A percentile compares a stretch with the other conserved stretches of the same genome.
Evolutionary conservation across 2,329 filamentous ascomycete species (phyloP).

Genomic region (Cryphonectria japonica): DNA sequence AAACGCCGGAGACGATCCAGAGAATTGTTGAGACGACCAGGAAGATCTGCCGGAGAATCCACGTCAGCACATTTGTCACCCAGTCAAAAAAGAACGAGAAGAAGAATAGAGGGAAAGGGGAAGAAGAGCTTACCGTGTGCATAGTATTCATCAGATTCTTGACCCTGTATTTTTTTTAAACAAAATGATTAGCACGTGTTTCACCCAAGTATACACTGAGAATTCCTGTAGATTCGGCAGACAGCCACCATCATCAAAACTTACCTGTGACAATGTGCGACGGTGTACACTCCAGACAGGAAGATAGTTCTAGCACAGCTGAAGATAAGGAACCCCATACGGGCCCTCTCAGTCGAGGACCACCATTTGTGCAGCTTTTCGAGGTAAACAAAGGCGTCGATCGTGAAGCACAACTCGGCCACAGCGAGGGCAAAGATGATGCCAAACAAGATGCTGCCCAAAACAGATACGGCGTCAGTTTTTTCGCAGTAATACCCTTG

Average conservation of each 20-base stretch:
- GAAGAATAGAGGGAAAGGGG: too few species aligned
- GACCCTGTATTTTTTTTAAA: background rate
- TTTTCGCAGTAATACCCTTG: background rate
- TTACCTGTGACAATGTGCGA: slow-evolving; percentile 10
- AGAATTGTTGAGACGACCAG: slow-evolving; percentile 23
- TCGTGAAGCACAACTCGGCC: slow-evolving; percentile 21
- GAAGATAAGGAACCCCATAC: slow-evolving; percentile 26
- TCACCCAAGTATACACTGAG: background rate
- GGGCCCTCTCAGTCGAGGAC: slow-evolving; percentile 20
- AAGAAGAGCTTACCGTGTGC: slow-evolving; percentile 9
- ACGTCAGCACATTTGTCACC: background rate
- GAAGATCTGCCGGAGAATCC: slow-evolving; percentile 12
- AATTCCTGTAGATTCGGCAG: background rate
- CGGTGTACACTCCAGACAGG: slow-evolving; percentile 15
- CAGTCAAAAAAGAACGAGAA: background rate
- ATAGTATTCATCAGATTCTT: slow-evolving; percentile 24
- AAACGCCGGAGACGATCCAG: slow-evolving; percentile 23
- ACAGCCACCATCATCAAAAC: background rate
- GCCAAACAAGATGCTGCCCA: slow-evolving; percentile 22
- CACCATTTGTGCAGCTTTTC: slow-evolving; percentile 22
- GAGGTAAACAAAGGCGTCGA: slow-evolving; percentile 24
- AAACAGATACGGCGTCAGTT: background rate
- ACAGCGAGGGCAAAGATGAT: slow-evolving; percentile 24
- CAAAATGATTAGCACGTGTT: background rate
- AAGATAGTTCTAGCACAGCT: slow-evolving; percentile 21